Evolutionary conservation across 176 grass and related monocot species (phyloP).

Genomic region (Aegilops sharonensis): DNA sequence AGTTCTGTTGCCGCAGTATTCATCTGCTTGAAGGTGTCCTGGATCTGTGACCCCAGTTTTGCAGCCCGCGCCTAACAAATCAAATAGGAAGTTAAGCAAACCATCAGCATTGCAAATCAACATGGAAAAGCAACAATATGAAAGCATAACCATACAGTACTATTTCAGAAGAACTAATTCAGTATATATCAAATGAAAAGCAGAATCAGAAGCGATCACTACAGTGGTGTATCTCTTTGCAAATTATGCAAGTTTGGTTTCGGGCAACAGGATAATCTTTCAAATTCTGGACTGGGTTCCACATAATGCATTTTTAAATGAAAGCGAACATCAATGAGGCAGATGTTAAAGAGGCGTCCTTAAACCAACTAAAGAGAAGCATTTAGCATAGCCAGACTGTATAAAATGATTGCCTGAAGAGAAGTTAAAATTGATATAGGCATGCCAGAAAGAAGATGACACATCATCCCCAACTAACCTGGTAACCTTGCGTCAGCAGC

Average conservation of each 20-base stretch:
- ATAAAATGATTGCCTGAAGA: background rate
- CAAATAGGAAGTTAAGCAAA: constrained; percentile 24
- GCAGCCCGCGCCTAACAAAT: constrained; percentile 49
- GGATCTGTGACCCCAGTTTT: constrained; percentile 74
- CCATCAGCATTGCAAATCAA: constrained; percentile 15
- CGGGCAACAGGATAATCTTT: background rate
- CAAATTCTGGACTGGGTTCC: background rate
- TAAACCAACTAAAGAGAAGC: background rate
- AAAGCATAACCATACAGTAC: background rate
- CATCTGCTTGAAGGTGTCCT: constrained; percentile 86
- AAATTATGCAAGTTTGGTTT: background rate
- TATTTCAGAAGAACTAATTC: constrained; percentile 1
- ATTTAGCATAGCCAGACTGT: background rate
- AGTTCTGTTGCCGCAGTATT: constrained; percentile 74
- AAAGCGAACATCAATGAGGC: background rate
- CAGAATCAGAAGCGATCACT: background rate
- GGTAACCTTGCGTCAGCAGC: constrained; percentile 84
- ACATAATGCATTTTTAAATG: constrained; percentile 5
- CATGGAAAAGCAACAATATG: background rate
- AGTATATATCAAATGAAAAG: background rate
- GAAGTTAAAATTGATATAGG: background rate
- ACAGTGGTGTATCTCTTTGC: background rate
- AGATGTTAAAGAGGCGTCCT: background rate
- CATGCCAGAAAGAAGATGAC: background rate
- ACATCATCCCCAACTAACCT: constrained; percentile 43